Base-by-base conservation (phyloP, 345 rosid genomes). In the Eucalyptus sideroxylon region DNA sequence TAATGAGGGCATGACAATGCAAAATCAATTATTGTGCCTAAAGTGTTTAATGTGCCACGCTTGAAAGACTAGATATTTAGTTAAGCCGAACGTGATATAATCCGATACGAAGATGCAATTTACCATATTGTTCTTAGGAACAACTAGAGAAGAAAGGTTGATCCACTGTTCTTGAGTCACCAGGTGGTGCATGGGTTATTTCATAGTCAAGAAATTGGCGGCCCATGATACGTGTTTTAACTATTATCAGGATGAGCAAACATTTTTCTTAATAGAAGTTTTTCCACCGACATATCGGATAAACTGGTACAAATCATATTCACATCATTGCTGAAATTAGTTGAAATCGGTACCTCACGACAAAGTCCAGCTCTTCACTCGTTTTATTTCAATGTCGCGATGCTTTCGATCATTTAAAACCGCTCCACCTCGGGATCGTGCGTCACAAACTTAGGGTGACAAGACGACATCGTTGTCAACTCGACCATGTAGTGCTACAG, bases 41-140 rank as follows among this genome's bases (percentile, higher is more conserved):
- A 56, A 56, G 27, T 56, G 30, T 56, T 56, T 0, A 0, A 3
- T 10, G 12, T 24, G 5, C 0, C 30, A 56, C 0, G 24, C 10
- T 19, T 53, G 10, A 53, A 53, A 56, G 1, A 56, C 13, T 56
- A 5, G 30, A 56, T 24, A 0, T 10, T 24, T 23, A 23, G 30
- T 24, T 56, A 56, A 56, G 13, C 1, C 0, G 0, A 24, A 24
- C 13, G 12, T 24, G 27, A 56, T 56, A 24, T 56, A 24, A 56
- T 56, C 6, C 30, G 0, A 24, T 9, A 24, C 1, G 0, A 56
- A 24, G 6, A 56, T 56, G 3, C 62, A 4, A 24, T 56, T 56
- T 24, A 24, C 12, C 27, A 24, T 56, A 56, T 0, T 9, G 27
- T 4, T 56, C 14, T 56, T 56, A 56, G 6, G 12, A 24, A 24